Conservation (phyloP, 768 basidiomycete genomes). For the Fomitopsis serialis region DNA sequence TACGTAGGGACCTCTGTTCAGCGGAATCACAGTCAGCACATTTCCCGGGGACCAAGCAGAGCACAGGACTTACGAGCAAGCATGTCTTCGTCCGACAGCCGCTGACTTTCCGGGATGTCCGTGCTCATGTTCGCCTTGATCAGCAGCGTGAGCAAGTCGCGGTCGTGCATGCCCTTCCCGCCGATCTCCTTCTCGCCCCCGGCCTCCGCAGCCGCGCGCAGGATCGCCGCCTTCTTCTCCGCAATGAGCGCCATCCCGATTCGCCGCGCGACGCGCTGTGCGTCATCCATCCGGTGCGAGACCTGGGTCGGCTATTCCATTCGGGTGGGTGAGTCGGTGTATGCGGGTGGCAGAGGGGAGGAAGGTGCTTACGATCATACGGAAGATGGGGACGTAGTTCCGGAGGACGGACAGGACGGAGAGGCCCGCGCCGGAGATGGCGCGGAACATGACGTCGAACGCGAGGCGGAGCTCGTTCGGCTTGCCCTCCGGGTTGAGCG, state of each 20-base stretch:
- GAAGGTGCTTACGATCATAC: conserved; percentile 10
- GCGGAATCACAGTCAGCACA: neutral
- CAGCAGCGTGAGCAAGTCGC: conserved; percentile 54
- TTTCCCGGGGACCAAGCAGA: neutral
- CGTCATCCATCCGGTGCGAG: neutral
- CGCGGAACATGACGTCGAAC: conserved; percentile 19
- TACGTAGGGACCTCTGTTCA: conserved; percentile 12
- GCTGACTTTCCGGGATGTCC: conserved; percentile 49
- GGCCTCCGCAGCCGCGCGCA: conserved; percentile 14
- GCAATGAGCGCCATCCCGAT: conserved; percentile 23
- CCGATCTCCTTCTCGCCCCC: conserved; percentile 18
- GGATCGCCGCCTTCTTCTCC: conserved; percentile 25
- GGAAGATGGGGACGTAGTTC: conserved; percentile 16
- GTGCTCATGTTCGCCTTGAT: conserved; percentile 61
- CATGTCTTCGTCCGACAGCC: conserved; percentile 61
- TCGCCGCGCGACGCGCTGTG: conserved; percentile 16
- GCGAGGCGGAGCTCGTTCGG: conserved; percentile 27
- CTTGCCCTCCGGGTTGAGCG: conserved; percentile 20
- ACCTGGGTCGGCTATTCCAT: conserved; percentile 8
- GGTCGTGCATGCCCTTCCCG: conserved; percentile 12
- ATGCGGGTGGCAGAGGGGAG: neutral
- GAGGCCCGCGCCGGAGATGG: neutral
- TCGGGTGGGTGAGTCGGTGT: neutral
- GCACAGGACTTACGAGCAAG: conserved; percentile 38
- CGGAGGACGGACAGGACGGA: conserved; percentile 2